Evolutionary conservation across 1,284 basidiomycete genomes (phyloP).

Genomic region (Paramarasmius palmivorus): DNA sequence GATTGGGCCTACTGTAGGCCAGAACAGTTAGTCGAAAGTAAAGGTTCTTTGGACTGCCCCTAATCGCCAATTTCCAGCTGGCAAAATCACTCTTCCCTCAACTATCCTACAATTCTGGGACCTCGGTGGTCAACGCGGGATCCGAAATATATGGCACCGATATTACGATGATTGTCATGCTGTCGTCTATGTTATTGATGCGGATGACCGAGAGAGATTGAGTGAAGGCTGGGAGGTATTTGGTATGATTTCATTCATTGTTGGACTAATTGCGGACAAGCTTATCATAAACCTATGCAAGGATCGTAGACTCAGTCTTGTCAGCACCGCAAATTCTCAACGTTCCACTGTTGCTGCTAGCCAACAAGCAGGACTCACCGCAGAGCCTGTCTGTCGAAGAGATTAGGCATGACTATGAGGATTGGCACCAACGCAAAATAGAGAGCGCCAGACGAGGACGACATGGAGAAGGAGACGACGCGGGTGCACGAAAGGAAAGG

Average conservation of each 20-base stretch:
- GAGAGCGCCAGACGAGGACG: slow-evolving; percentile 59
- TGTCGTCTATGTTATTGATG: slow-evolving; percentile 90
- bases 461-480: slow-evolving; percentile 48
- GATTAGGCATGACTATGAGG: slow-evolving; percentile 87
- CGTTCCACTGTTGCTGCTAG: slow-evolving; percentile 84
- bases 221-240: slow-evolving; percentile 95
- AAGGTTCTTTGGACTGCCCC: not conserved
- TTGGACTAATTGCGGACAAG: not conserved
- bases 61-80: slow-evolving; percentile 52
- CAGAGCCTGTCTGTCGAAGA: slow-evolving; percentile 82
- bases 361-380: slow-evolving; percentile 90
- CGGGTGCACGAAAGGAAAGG: slow-evolving; percentile 55
- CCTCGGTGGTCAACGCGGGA: slow-evolving; percentile 88
- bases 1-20: slow-evolving; percentile 92
- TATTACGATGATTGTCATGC: slow-evolving; percentile 96
- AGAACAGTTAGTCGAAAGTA: slow-evolving; percentile 71
- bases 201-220: slow-evolving; percentile 81
- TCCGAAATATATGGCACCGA: slow-evolving; percentile 88
- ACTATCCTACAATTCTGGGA: slow-evolving; percentile 95
- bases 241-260: slow-evolving; percentile 51
- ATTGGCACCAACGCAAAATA: slow-evolving; percentile 78
- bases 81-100: slow-evolving; percentile 87
- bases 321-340: slow-evolving; percentile 85
- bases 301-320: slow-evolving; percentile 72
- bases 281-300: slow-evolving; percentile 24